phyloP scores from a whole-genome alignment of 2,329 filamentous ascomycete species.

The Bretziella fagacearum region DNA sequence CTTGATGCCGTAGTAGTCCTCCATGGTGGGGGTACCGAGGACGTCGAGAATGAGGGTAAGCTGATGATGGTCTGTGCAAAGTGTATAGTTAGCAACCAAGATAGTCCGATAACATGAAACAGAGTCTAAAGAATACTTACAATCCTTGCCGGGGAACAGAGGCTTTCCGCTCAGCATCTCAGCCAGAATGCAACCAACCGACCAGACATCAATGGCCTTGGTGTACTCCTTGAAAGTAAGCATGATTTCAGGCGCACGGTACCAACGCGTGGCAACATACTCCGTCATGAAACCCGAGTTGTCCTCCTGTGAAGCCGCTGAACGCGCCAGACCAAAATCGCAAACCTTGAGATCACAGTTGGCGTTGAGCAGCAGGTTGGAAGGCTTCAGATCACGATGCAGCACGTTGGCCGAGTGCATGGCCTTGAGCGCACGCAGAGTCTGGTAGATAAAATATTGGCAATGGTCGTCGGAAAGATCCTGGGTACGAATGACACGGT shows the following conservation, averaged over 20 bases:
- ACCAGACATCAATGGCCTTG: slow-evolving; percentile 98
- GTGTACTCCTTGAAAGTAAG: slow-evolving; percentile 99
- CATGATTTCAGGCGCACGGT: slow-evolving; percentile 98
- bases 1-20: slow-evolving; percentile 99
- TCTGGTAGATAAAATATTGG: slow-evolving; percentile 99
- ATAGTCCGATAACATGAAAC: not conserved
- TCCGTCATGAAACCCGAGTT: slow-evolving; percentile 99
- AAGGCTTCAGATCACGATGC: slow-evolving; percentile 93
- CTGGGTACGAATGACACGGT: slow-evolving; percentile 94
- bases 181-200: slow-evolving; percentile 90
- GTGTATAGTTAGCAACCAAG: not conserved
- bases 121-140: slow-evolving; percentile 35
- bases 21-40: slow-evolving; percentile 95
- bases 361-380: slow-evolving; percentile 88
- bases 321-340: slow-evolving; percentile 91
- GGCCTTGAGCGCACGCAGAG: slow-evolving; percentile 86
- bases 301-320: slow-evolving; percentile 91
- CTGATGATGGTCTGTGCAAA: slow-evolving; percentile 74
- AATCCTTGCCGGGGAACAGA: slow-evolving; percentile 95
- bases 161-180: slow-evolving; percentile 99
- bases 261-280: slow-evolving; percentile 99
- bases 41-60: slow-evolving; percentile 93
- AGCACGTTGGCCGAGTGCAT: slow-evolving; percentile 99
- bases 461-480: slow-evolving; percentile 98
- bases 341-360: slow-evolving; percentile 99